A percentile compares a stretch with the other conserved stretches of the same genome.
phyloP scores from a whole-genome alignment of 148 eudicot genomes.

The Camellia granthamiana region DNA sequence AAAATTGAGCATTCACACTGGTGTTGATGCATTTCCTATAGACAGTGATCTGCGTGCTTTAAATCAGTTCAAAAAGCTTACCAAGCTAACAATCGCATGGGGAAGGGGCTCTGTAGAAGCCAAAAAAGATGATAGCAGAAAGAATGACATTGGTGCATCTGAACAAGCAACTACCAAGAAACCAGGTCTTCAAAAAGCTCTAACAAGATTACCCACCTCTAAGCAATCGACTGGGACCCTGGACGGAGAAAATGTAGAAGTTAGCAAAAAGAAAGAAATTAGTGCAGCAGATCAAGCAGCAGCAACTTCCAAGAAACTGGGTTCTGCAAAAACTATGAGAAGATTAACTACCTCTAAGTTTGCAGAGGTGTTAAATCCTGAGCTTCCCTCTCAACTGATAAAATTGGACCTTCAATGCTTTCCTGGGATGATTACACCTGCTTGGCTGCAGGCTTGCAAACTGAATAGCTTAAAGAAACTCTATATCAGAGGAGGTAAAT shows the following conservation, averaged over 20 bases:
- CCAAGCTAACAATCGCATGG: conserved; percentile 35
- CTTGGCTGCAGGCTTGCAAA: conserved; percentile 20
- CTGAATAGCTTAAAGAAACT: conserved; percentile 29
- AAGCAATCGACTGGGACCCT: not conserved
- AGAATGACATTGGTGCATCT: not conserved
- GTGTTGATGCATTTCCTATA: conserved; percentile 19
- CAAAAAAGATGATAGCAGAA: not conserved
- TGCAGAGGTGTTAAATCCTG: not conserved
- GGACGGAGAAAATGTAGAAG: not conserved
- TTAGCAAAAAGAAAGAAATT: not conserved
- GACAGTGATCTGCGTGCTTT: conserved; percentile 5
- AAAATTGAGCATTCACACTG: conserved; percentile 40
- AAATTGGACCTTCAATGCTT: conserved; percentile 45
- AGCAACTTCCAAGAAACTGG: not conserved
- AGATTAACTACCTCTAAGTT: not conserved
- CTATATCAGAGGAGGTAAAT: conserved; percentile 48
- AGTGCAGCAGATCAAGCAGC: not conserved
- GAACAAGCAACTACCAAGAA: too few relatives aligned
- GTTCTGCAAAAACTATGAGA: not conserved
- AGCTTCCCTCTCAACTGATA: conserved; percentile 20
- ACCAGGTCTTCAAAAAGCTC: too few relatives aligned
- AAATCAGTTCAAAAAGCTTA: conserved; percentile 12
- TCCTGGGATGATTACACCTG: conserved; percentile 18
- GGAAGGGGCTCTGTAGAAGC: conserved; percentile 20
- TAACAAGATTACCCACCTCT: too few relatives aligned